Evolutionary conservation across 495 filamentous ascomycete species (phyloP), one percentile per base, ranked within the genome.

Genomic region (Aspergillus olivimuriae): DNA sequence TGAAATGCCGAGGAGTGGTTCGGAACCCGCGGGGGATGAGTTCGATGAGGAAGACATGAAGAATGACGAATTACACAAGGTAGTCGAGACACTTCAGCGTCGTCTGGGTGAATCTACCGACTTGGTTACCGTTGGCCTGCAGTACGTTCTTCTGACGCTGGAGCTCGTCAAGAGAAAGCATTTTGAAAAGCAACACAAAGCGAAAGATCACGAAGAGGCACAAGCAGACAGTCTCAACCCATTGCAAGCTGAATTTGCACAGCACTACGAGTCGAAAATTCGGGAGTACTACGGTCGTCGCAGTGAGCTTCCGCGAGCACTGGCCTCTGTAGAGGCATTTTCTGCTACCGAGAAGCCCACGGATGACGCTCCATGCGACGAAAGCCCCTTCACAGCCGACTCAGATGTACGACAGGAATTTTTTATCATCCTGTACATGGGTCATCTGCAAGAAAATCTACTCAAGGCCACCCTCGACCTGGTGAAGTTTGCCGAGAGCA

Each of bases 21-120:
- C 40, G 15, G 20, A 35, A 15, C 52, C 55, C 1, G 67, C 72
- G 4, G 47, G 40, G 17, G 68, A 72, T 2, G 47, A 43, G 20
- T 12, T 55, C 46, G 39, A 47, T 4, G 41, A 78, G 65, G 50
- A 53, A 55, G 62, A 20, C 11, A 23, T 34, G 46, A 61, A 53
- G 39, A 40, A 57, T 1, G 45, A 52, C 41, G 59, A 60, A 49
- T 44, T 52, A 20, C 40, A 72, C 34, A 74, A 72, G 33, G 54
- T 59, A 1, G 41, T 84, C 74, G 73, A 80, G 77, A 53, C 73
- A 68, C 48, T 76, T 79, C 47, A 86, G 76, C 76, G 77, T 63
- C 50, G 73, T 63, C 26, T 67, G 1, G 78, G 83, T 32, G 70
- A 74, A 17, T 64, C 72, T 2, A 64, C 84, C 12, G 70, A 70